These are phyloP conservation scores for Fimicolochytrium jonesii DNA, from an alignment of 192 early-diverging fungal genomes.

Conservation along the genomic window DNA sequence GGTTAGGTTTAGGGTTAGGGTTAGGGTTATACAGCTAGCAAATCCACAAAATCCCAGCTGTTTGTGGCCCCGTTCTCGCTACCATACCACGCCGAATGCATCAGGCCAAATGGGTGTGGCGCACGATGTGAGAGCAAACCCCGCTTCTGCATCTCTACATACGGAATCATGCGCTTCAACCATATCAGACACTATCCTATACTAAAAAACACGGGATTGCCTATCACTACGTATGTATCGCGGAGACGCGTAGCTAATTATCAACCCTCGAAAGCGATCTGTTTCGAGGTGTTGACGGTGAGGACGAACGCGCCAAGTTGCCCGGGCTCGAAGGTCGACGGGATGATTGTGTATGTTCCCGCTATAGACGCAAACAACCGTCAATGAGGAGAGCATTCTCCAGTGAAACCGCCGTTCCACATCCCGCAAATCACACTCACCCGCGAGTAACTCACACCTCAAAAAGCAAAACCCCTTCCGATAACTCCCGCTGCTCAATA, in stretches of 20 bases:
- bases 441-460: conserved; percentile 50
- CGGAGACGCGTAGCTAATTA: too few species aligned
- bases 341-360: conserved; percentile 74
- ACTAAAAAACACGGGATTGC: too few species aligned
- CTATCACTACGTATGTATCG: too few species aligned
- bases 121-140: too few species aligned
- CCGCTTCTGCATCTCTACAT: not conserved
- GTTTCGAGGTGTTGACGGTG: too few species aligned
- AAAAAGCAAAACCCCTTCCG: conserved; percentile 72
- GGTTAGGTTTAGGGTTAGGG: not conserved
- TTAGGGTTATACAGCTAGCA: not conserved
- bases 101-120: too few species aligned
- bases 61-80: not conserved
- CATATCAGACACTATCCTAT: not conserved
- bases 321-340: conserved; percentile 73
- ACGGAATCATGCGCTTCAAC: not conserved
- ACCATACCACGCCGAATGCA: too few species aligned
- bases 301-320: conserved; percentile 66
- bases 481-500: conserved; percentile 72
- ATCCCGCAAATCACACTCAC: too few species aligned
- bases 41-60: not conserved
- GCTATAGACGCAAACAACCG: conserved; percentile 32
- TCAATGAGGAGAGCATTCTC: not conserved
- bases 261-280: too few species aligned
- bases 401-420: too few species aligned